A percentile compares a stretch with the other conserved stretches of the same genome.
phyloP scores from a whole-genome alignment of 2,329 filamentous ascomycete species.

The Nemania sp. region DNA sequence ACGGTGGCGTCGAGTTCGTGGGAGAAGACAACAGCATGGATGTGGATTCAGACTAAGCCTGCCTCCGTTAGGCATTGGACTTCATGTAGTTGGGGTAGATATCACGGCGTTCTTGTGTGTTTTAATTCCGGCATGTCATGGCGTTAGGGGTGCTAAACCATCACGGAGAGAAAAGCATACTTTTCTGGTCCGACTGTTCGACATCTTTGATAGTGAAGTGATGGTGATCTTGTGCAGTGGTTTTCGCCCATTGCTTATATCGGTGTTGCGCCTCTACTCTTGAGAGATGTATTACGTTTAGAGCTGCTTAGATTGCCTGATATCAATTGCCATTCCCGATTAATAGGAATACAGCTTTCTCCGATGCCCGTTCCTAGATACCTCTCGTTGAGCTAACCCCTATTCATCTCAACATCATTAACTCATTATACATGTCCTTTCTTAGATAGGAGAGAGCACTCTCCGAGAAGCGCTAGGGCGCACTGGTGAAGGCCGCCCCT shows the following conservation, averaged over 20 bases:
- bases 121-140: conserved; percentile 48
- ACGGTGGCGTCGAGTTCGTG: conserved; percentile 58
- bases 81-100: conserved; percentile 40
- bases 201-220: conserved; percentile 9
- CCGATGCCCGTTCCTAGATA: not conserved
- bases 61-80: conserved; percentile 22
- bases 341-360: not conserved
- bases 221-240: conserved; percentile 11
- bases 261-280: not conserved
- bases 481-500: not conserved
- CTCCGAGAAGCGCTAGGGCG: not conserved
- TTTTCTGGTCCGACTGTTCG: conserved; percentile 13
- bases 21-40: conserved; percentile 56
- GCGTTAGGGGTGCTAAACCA: conserved; percentile 46
- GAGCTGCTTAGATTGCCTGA: not conserved
- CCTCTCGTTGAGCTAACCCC: not conserved
- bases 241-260: not conserved
- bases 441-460: not conserved
- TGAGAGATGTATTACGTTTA: conserved; percentile 1
- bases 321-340: not conserved
- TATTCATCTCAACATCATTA: not conserved
- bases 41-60: conserved; percentile 54
- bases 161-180: conserved; percentile 28
- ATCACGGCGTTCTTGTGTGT: conserved; percentile 45
- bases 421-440: not conserved